Percentiles rank a stretch among this genome's conserved stretches.
Conservation (phyloP, 768 basidiomycete species). For the Panus rudis region DNA sequence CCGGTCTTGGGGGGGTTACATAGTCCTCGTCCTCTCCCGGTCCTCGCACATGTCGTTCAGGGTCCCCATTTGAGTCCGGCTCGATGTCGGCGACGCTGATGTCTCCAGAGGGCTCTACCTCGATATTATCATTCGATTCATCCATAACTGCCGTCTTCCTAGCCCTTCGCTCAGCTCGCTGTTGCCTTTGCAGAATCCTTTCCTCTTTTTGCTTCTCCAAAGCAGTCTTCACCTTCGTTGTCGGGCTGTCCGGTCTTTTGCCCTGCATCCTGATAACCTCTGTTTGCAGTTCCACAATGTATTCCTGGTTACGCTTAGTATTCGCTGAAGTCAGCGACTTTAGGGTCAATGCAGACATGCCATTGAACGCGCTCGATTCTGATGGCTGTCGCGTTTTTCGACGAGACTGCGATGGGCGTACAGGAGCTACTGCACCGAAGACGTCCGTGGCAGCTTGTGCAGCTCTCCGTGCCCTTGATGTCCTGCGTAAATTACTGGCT, state of each 20-base stretch:
- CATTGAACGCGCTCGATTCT: constrained; percentile 42
- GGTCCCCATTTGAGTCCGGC: constrained; percentile 23
- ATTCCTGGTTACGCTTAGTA: constrained; percentile 66
- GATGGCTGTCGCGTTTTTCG: constrained; percentile 31
- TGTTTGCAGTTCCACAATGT: constrained; percentile 55
- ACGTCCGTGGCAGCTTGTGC: constrained; percentile 31
- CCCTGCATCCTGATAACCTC: constrained; percentile 68
- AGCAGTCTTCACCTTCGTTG: constrained; percentile 64
- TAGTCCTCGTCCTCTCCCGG: constrained; percentile 83
- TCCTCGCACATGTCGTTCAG: constrained; percentile 43
- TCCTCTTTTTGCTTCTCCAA: constrained; percentile 64
- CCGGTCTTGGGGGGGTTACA: constrained; percentile 49
- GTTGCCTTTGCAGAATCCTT: constrained; percentile 42
- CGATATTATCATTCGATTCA: no score
- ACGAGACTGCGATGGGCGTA: constrained; percentile 30
- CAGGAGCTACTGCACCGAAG: constrained; percentile 23
- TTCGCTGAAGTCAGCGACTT: constrained; percentile 67
- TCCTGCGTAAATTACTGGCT: constrained; percentile 32
- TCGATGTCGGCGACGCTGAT: constrained; percentile 12
- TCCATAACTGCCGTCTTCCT: no score
- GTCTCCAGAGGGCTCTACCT: constrained; percentile 23
- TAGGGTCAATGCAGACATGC: constrained; percentile 64
- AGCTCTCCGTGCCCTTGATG: constrained; percentile 42
- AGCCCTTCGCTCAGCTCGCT: constrained; percentile 58
- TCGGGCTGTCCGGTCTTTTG: constrained; percentile 68